Conservation (phyloP, 2,329 filamentous ascomycete genomes). For the Bisporella sp. region DNA sequence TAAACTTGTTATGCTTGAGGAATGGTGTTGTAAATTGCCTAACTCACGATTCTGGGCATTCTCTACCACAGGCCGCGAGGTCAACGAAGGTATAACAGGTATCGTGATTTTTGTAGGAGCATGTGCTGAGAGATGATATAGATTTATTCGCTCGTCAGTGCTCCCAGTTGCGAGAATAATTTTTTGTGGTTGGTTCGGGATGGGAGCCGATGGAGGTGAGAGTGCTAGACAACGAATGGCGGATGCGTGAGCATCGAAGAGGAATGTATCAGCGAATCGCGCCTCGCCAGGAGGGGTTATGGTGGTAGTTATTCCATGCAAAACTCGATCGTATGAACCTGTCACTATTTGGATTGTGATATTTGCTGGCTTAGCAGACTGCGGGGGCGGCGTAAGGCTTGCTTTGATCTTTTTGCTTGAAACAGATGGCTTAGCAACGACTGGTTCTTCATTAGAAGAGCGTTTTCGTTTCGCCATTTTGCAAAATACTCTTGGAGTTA, state of each 20-base stretch:
- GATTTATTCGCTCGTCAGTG: slow-evolving; percentile 90
- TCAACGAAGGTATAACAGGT: slow-evolving; percentile 57
- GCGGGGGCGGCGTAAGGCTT: slow-evolving; percentile 13
- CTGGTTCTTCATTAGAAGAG: slow-evolving; percentile 14
- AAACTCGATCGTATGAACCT: slow-evolving; percentile 87
- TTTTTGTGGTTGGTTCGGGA: slow-evolving; percentile 63
- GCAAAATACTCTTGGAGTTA: neutral
- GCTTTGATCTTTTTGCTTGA: slow-evolving; percentile 23
- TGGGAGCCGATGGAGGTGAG: slow-evolving; percentile 63
- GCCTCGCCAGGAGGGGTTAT: slow-evolving; percentile 43
- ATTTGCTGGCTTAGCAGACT: slow-evolving; percentile 8
- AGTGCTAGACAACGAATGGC: slow-evolving; percentile 84
- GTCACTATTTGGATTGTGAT: slow-evolving; percentile 81
- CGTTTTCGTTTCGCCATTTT: slow-evolving; percentile 29
- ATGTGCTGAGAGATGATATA: slow-evolving; percentile 79
- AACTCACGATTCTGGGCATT: slow-evolving; percentile 84
- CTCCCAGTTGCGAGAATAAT: slow-evolving; percentile 85
- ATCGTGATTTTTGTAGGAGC: slow-evolving; percentile 52
- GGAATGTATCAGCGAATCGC: slow-evolving; percentile 83
- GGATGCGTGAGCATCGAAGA: slow-evolving; percentile 90
- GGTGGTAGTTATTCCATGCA: slow-evolving; percentile 84
- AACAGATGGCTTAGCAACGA: slow-evolving; percentile 2
- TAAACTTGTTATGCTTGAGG: slow-evolving; percentile 71
- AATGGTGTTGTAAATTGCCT: slow-evolving; percentile 80
- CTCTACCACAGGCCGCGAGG: slow-evolving; percentile 69